These are phyloP conservation scores for Malania oleifera DNA, from an alignment of 164 flowering plant genomes.

Conservation along the genomic window DNA sequence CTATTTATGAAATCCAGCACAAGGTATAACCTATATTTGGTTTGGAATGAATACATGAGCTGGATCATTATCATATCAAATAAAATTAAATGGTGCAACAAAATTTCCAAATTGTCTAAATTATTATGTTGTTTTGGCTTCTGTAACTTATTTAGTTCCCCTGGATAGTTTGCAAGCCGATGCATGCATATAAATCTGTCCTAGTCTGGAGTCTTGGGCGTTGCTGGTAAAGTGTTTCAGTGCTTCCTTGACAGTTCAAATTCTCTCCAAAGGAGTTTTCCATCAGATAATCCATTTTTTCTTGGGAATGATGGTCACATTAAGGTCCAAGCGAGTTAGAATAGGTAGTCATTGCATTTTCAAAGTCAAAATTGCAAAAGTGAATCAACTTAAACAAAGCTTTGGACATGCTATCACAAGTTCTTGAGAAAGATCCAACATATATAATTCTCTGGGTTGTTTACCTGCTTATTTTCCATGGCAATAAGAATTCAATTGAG, in stretches of 20 bases:
- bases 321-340: slow-evolving; percentile 42
- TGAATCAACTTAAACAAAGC: slow-evolving; percentile 49
- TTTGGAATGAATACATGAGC: no score
- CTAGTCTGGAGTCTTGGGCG: slow-evolving; percentile 30
- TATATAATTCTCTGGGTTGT: slow-evolving; percentile 64
- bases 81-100: slow-evolving; percentile 12
- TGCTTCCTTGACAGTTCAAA: slow-evolving; percentile 39
- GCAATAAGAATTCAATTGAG: slow-evolving; percentile 36
- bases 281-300: slow-evolving; percentile 33
- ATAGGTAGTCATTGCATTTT: slow-evolving; percentile 37
- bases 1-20: no score
- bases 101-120: slow-evolving; percentile 13
- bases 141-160: slow-evolving; percentile 54
- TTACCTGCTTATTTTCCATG: slow-evolving; percentile 61
- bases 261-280: slow-evolving; percentile 29
- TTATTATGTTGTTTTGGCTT: slow-evolving; percentile 20
- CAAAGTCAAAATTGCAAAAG: slow-evolving; percentile 37
- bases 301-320: slow-evolving; percentile 35
- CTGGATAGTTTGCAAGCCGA: slow-evolving; percentile 45
- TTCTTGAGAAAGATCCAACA: slow-evolving; percentile 60
- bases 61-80: slow-evolving; percentile 13
- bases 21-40: no score
- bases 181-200: slow-evolving; percentile 28
- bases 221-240: slow-evolving; percentile 51
- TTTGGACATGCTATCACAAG: slow-evolving; percentile 53